Evolutionary conservation across 768 basidiomycete species (phyloP).

Genomic region (Royoungia palumana): DNA sequence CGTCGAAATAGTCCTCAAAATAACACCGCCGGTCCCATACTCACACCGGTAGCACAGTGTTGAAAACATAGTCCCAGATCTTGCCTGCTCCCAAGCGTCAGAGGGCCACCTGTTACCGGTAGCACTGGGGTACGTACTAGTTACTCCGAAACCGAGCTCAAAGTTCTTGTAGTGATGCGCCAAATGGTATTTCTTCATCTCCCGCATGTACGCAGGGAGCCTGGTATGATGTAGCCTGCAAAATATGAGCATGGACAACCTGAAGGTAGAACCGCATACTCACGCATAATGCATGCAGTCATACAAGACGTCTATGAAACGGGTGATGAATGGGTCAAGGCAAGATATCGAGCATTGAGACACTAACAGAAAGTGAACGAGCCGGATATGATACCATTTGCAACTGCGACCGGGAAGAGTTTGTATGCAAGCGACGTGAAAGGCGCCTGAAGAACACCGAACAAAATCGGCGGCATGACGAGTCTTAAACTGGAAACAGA

Average conservation of each 20-base stretch:
- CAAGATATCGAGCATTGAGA: background rate
- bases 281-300: slow-evolving; percentile 92
- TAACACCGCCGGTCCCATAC: background rate
- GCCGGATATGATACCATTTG: slow-evolving; percentile 91
- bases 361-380: slow-evolving; percentile 67
- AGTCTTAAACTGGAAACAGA: slow-evolving; percentile 63
- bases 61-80: slow-evolving; percentile 92
- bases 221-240: slow-evolving; percentile 77
- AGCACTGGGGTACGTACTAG: slow-evolving; percentile 50
- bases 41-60: slow-evolving; percentile 70
- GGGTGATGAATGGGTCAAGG: slow-evolving; percentile 7
- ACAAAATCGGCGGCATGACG: slow-evolving; percentile 94
- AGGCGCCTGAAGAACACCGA: slow-evolving; percentile 71
- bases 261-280: slow-evolving; percentile 27
- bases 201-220: slow-evolving; percentile 79
- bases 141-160: slow-evolving; percentile 95
- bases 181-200: slow-evolving; percentile 97
- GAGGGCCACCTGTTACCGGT: background rate
- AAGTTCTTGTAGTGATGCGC: slow-evolving; percentile 99
- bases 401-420: slow-evolving; percentile 78
- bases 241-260: background rate
- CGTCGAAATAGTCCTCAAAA: background rate
- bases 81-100: slow-evolving; percentile 52
- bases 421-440: slow-evolving; percentile 82
- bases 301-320: slow-evolving; percentile 64